Evolutionary conservation across 257 asterid species (phyloP), one percentile per base, ranked within the genome.

Genomic region (Jasminum sambac): DNA sequence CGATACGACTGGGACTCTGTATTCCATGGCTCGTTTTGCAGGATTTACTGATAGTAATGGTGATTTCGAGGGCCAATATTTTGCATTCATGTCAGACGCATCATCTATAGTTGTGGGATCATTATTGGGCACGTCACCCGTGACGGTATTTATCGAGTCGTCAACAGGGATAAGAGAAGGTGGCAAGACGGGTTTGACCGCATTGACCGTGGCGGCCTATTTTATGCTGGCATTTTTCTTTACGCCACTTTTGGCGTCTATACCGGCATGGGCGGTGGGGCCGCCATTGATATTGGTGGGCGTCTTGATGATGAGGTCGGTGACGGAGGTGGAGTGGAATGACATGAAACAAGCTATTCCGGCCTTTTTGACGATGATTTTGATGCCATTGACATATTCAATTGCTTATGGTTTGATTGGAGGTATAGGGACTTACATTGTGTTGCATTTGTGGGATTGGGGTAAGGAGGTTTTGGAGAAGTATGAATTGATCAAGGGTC

Each of bases 221-320:
- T 94, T 94, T 13, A 17, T 89, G 69, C 43, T 94, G 70, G 89
- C 98, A 16, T 85, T 94, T 24, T 94, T 94, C 83, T 87, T 89
- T 76, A 94, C 98, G 77, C 98, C 98, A 76, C 42, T 94, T 68
- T 71, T 94, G 77, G 98, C 98, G 21, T 87, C 98, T 38, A 94
- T 94, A 6, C 98, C 97, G 79, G 66, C 95, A 61, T 94, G 97
- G 97, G 98, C 98, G 66, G 97, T 94, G 78, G 98, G 98, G 78
- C 98, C 98, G 69, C 97, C 97, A 81, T 81, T 94, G 73, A 73
- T 90, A 34, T 64, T 94, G 76, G 98, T 94, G 63, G 98, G 98
- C n/a, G 96, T 91, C 23, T 42, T 94, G 87, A 94, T 94, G 99
- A 94, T 94, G 99, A 85, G 36, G 78, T 74, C 97, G 67, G 99